Base-by-base conservation (phyloP, 805 yeast species). In the Yamadazyma phyllophila region DNA sequence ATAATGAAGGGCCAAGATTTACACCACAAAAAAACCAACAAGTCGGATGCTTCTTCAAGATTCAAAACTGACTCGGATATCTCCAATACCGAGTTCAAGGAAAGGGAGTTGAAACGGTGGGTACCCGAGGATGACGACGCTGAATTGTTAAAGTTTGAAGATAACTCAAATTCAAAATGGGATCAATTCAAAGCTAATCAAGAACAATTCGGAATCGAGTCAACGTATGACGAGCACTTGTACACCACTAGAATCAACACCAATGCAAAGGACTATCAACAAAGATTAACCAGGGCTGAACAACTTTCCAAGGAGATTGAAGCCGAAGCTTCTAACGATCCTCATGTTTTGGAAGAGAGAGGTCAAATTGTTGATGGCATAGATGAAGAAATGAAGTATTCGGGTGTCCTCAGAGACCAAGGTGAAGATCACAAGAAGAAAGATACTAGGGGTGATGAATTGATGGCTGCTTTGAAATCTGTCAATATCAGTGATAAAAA, bases 331-430 rank as follows among this genome's bases (percentile, higher is more conserved):
- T 76, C 83, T 17, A 85, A 84, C 24, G 90, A 88, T 59, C 68
- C 79, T 26, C 98, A 94, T 62, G 52, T 91, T 20, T 92, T 96
- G 51, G 99, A 92, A 62, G 99, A 92, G 65, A 81, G 99, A 63
- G 96, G 96, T 20, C 58, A 63, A 13, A 77, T 85, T 32, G 96
- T 88, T 61, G 96, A 88, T 59, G 96, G 13, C 54, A 11, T 88
- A 54, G 98, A 94, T 65, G 99, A 94, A 68, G 99, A 94, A 65
- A 97, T 91, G 64, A 87, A 87, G 65, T 94, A 91, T 61, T 89
- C 97, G 4, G 97, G 97, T 41, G 99, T 90, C 37, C 82, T 77
- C 47, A 79, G 94, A 58, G 38, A 39, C 20, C 32, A 30, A 9
- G 32, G 26, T 7, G 13, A 17, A 8, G 34, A 26, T 12, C 12